Evolutionary conservation across 495 filamentous ascomycete species (phyloP).

Genomic region (Neurospora sp.): DNA sequence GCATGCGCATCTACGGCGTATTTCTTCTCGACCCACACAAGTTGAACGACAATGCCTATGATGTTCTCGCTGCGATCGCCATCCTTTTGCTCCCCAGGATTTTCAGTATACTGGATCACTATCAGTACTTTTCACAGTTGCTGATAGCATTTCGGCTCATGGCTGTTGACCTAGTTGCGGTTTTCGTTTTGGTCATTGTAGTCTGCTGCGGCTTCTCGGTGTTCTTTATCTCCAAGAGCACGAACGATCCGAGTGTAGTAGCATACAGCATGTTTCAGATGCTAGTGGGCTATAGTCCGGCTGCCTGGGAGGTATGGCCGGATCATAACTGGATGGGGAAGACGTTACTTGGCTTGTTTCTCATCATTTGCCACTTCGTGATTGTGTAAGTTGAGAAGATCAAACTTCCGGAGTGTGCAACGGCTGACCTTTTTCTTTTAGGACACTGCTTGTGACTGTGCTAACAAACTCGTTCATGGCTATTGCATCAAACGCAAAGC

Average conservation of each 20-base stretch:
- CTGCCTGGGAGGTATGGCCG: slow-evolving; percentile 55
- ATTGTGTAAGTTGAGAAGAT: slow-evolving; percentile 46
- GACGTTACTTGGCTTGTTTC: slow-evolving; percentile 62
- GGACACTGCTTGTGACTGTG: slow-evolving; percentile 83
- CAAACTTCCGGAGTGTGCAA: background rate
- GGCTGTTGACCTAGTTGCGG: slow-evolving; percentile 75
- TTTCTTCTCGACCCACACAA: slow-evolving; percentile 60
- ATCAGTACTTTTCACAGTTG: slow-evolving; percentile 87
- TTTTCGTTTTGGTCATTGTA: slow-evolving; percentile 73
- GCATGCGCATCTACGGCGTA: slow-evolving; percentile 76
- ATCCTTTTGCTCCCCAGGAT: slow-evolving; percentile 82
- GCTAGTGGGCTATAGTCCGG: slow-evolving; percentile 65
- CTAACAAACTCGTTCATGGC: slow-evolving; percentile 91
- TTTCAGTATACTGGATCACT: slow-evolving; percentile 87
- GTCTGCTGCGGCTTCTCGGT: slow-evolving; percentile 90
- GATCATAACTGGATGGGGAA: slow-evolving; percentile 71
- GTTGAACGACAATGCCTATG: slow-evolving; percentile 74
- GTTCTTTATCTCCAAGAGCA: slow-evolving; percentile 69
- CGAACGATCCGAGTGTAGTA: slow-evolving; percentile 53
- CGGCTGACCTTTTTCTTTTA: slow-evolving; percentile 8
- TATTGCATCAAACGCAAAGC: slow-evolving; percentile 81
- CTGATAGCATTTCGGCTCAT: slow-evolving; percentile 89
- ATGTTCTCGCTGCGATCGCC: slow-evolving; percentile 80
- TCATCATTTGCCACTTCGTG: slow-evolving; percentile 90
- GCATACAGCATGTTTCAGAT: slow-evolving; percentile 89